phyloP scores from a whole-genome alignment of 2,329 filamentous ascomycete species.

The Trichoderma oligosporum region DNA sequence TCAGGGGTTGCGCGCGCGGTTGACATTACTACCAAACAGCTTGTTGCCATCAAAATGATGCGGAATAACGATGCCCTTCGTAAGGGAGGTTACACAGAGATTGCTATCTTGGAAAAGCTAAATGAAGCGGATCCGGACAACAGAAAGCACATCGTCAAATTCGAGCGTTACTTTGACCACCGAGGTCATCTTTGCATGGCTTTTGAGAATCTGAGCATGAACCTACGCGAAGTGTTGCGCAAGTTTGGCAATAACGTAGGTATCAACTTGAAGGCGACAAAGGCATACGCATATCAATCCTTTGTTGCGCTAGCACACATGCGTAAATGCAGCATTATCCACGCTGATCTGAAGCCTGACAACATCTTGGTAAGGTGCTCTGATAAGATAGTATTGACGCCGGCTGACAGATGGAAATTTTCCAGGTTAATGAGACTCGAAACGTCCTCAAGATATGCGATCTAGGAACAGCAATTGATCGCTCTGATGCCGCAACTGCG shows the following conservation, averaged over 20 bases:
- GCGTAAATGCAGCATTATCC: constrained; percentile 87
- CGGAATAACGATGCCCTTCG: constrained; percentile 90
- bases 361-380: constrained; percentile 70
- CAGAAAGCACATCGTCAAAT: constrained; percentile 85
- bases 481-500: constrained; percentile 67
- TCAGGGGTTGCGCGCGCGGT: constrained; percentile 88
- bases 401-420: no score
- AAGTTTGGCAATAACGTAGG: constrained; percentile 95
- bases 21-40: constrained; percentile 67
- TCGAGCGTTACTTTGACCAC: constrained; percentile 86
- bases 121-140: constrained; percentile 81
- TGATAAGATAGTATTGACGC: not conserved
- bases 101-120: constrained; percentile 85
- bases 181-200: constrained; percentile 94
- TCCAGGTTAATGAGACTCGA: constrained; percentile 70
- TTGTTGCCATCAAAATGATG: constrained; percentile 97
- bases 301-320: constrained; percentile 85
- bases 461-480: constrained; percentile 90
- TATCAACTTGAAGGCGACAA: constrained; percentile 82
- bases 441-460: constrained; percentile 93
- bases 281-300: constrained; percentile 89
- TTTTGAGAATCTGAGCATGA: constrained; percentile 92
- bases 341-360: constrained; percentile 96
- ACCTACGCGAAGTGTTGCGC: constrained; percentile 87
- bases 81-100: constrained; percentile 91